phyloP scores from a whole-genome alignment of 2,329 filamentous ascomycete genomes.

The Ampelomyces quisqualis region DNA sequence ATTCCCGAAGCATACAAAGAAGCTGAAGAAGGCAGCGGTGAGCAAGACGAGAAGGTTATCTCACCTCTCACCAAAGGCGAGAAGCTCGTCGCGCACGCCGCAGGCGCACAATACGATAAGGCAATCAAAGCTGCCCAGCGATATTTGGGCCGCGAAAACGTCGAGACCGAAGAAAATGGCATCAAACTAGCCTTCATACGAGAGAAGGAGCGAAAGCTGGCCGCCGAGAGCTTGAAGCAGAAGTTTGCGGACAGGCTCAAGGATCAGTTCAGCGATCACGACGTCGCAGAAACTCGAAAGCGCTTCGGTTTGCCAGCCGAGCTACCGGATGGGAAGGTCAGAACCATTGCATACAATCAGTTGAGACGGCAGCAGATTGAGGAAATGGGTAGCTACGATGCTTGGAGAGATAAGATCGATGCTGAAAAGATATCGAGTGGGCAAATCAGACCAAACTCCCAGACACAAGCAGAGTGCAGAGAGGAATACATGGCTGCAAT shows the following conservation, averaged over 20 bases:
- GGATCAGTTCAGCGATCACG: conserved; percentile 13
- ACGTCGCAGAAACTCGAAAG: conserved; percentile 13
- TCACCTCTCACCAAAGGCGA: conserved; percentile 5
- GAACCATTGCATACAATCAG: conserved; percentile 19
- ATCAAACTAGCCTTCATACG: conserved; percentile 29
- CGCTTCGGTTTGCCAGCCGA: conserved; percentile 13
- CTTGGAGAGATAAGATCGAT: conserved; percentile 9
- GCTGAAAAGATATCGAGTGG: conserved; percentile 12
- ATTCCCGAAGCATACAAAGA: conserved; percentile 10
- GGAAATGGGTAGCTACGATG: conserved; percentile 20
- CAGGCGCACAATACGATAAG: conserved; percentile 17
- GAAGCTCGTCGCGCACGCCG: conserved; percentile 1
- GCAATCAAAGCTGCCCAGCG: conserved; percentile 17
- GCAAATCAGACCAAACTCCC: too few species aligned
- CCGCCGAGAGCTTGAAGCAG: conserved; percentile 4
- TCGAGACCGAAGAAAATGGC: conserved; percentile 28
- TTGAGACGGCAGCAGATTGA: conserved; percentile 13
- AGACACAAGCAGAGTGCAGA: background rate
- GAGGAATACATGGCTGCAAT: conserved; percentile 11
- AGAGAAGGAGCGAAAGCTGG: conserved; percentile 17
- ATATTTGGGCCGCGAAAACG: conserved; percentile 18
- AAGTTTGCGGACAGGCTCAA: conserved; percentile 14
- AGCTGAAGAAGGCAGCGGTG: conserved; percentile 5
- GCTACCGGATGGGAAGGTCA: conserved; percentile 8
- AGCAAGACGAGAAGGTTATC: conserved; percentile 6